These are phyloP conservation scores for Tylopilus subfusipes DNA, from an alignment of 768 basidiomycete genomes.

Conservation along the genomic window DNA sequence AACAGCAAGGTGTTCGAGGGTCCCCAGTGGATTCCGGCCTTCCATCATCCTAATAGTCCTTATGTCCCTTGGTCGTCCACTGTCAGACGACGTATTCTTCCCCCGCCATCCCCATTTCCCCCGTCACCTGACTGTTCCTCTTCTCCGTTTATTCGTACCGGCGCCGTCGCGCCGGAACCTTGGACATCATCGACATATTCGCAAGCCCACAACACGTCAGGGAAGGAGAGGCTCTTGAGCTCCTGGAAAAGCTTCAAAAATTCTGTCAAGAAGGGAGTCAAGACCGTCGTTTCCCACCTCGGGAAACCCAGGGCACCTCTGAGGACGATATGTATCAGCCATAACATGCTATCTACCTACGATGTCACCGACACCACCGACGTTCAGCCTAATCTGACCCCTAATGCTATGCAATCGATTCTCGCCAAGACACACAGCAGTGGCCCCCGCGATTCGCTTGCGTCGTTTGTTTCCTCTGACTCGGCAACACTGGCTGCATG, in stretches of 20 bases:
- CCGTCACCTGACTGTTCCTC: slow-evolving; percentile 37
- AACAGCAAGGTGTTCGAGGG: slow-evolving; percentile 26
- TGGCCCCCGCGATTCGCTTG: slow-evolving; percentile 21
- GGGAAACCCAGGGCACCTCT: slow-evolving; percentile 15
- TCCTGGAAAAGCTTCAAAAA: slow-evolving; percentile 35
- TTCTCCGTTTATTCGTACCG: slow-evolving; percentile 35
- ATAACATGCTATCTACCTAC: slow-evolving; percentile 8
- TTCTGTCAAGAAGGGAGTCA: slow-evolving; percentile 25
- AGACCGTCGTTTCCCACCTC: slow-evolving; percentile 20
- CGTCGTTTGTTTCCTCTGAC: slow-evolving; percentile 32
- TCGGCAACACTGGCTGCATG: slow-evolving; percentile 33
- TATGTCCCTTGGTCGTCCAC: slow-evolving; percentile 49
- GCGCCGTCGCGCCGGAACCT: slow-evolving; percentile 43
- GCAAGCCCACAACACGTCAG: slow-evolving; percentile 19
- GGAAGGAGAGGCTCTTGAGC: slow-evolving; percentile 14
- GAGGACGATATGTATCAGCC: slow-evolving; percentile 6
- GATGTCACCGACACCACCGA: slow-evolving; percentile 1
- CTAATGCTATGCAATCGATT: slow-evolving; percentile 5
- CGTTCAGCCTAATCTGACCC: background rate
- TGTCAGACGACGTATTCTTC: slow-evolving; percentile 41
- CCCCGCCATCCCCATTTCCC: slow-evolving; percentile 26
- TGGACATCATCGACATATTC: slow-evolving; percentile 26
- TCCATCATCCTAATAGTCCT: slow-evolving; percentile 52
- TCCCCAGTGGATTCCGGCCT: slow-evolving; percentile 35
- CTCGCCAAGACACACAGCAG: slow-evolving; percentile 11